Evolutionary conservation across 257 asterid species (phyloP).

Genomic region (Nicotiana noctiflora): DNA sequence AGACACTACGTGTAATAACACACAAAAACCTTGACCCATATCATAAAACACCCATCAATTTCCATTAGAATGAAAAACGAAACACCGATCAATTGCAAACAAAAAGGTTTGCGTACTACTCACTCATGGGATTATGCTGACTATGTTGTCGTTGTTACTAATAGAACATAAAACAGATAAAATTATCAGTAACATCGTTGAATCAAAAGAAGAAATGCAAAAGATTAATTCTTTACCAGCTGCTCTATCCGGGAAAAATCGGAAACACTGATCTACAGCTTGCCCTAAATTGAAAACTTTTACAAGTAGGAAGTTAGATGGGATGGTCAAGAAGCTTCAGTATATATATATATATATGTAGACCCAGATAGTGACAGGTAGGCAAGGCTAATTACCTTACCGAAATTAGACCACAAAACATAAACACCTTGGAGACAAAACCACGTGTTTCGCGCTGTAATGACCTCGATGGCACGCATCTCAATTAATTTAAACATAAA

Average conservation of each 20-base stretch:
- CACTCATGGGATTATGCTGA: too few species aligned
- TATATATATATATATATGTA: too few species aligned
- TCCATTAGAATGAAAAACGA: neutral
- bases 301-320: neutral
- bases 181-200: neutral
- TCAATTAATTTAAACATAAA: too few species aligned
- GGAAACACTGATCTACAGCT: neutral
- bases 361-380: too few species aligned
- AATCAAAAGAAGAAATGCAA: neutral
- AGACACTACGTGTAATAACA: too few species aligned
- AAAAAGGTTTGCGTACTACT: too few species aligned
- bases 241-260: neutral
- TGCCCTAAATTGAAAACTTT: neutral
- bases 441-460: too few species aligned
- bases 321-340: neutral
- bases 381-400: too few species aligned
- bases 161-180: neutral
- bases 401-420: too few species aligned
- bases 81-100: neutral
- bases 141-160: too few species aligned
- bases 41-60: neutral
- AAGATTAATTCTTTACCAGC: neutral
- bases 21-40: neutral
- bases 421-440: too few species aligned
- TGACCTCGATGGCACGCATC: accelerated